Evolutionary conservation across 306 rosid genomes (phyloP), one percentile per base, ranked within the genome.

Genomic region (Cyclanthera cordifolia): DNA sequence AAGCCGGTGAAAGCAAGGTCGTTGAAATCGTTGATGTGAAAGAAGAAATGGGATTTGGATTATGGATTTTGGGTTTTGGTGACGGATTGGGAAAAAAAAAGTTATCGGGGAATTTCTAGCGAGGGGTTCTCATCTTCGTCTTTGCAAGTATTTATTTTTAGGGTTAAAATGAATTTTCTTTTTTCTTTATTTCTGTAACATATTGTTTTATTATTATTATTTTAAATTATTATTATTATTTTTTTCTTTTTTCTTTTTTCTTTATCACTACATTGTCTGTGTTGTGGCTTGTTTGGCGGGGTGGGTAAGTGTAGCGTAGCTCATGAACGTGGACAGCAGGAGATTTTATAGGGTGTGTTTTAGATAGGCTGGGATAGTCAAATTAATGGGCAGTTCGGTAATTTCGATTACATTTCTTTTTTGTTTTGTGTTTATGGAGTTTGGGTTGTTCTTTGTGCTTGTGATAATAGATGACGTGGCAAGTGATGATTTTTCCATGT

Each of bases 1-100:
- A 92, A 83, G 73, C 93, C 95, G 0, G 88, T 87, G 73, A 92
- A 92, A 76, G 96, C 88, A 4, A 82, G 96, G 75, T 92, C 96
- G 30, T 56, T 92, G 67, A 92, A 92, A 75, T 92, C 97, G 12
- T 76, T 92, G 0, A 89, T 92, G 97, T 89, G 77, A 59, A 17
- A 7, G 10, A 17, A n/a, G 24, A 17, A 50, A 8, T 8, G 6
- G 23, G 6, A 30, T 58, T 58, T 8, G 24, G 34, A 30, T 58
- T 58, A n/a, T 9, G 69, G 27, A 41, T 5, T 63, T 34, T 39
- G 49, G 24, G 12, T 20, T 63, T 39, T 17, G 34, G 52, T 39
- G 21, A 13, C 23, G 20, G 70, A 48, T 28, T 61, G 69, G 49
- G 43, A 61, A 53, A 10, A 3, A 49, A 7, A 15, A n/a, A n/a